These are phyloP conservation scores for Hypholoma sublateritium DNA, from an alignment of 768 basidiomycete genomes.

Conservation along the genomic window DNA sequence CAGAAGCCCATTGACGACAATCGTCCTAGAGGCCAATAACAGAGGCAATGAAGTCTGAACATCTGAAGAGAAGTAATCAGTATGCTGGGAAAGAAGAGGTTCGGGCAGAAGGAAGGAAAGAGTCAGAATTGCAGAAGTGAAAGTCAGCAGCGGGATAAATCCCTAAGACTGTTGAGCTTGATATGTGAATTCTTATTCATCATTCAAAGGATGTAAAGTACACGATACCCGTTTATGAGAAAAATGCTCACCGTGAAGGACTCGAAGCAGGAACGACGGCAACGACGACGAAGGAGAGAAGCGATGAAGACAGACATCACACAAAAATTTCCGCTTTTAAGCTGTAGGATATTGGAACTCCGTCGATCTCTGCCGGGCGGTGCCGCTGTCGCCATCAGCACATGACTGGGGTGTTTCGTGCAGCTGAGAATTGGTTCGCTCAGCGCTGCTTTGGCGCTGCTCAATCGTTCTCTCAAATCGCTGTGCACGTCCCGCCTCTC, in stretches of 20 bases:
- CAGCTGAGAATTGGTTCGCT: background rate
- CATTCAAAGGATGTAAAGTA: constrained; percentile 21
- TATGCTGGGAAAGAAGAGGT: background rate
- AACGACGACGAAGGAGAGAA: constrained; percentile 8
- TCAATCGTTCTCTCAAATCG: background rate
- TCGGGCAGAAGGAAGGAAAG: constrained; percentile 10
- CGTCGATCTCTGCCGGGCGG: constrained; percentile 14
- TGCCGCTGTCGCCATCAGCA: background rate
- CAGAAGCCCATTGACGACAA: background rate
- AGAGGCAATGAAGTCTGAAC: background rate
- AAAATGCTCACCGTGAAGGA: background rate
- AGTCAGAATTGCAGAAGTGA: constrained; percentile 62
- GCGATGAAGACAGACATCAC: background rate
- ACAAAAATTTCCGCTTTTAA: background rate
- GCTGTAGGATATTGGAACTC: constrained; percentile 16
- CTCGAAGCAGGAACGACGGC: background rate
- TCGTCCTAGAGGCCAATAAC: background rate
- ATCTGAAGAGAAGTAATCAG: background rate
- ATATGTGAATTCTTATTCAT: constrained; percentile 58
- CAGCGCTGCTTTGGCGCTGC: background rate
- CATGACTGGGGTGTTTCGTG: background rate
- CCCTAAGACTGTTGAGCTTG: constrained; percentile 69
- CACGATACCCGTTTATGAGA: background rate
- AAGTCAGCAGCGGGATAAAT: constrained; percentile 44
- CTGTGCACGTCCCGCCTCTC: background rate